phyloP scores from a whole-genome alignment of 768 basidiomycete species.

The Dacryopinax spathularia region DNA sequence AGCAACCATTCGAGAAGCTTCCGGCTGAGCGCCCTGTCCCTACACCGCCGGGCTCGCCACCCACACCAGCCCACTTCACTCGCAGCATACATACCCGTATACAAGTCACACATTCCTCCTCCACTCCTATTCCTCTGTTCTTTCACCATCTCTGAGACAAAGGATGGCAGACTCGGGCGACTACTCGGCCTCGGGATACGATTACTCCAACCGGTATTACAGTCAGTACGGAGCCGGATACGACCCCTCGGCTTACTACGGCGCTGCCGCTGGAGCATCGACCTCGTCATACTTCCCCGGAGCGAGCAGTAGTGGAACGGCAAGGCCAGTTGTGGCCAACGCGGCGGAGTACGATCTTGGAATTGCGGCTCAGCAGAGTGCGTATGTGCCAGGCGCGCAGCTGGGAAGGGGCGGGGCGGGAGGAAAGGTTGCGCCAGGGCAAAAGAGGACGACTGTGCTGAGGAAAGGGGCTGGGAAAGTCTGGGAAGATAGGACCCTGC shows the following conservation, averaged over 20 bases:
- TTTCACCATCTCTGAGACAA: not conserved
- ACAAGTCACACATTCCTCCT: not conserved
- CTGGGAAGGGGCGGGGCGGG: slow-evolving; percentile 75
- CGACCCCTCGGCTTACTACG: not conserved
- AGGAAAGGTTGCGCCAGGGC: slow-evolving; percentile 74
- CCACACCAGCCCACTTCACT: too few relatives aligned
- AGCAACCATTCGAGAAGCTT: too few relatives aligned
- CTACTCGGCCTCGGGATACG: not conserved
- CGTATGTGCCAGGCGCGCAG: slow-evolving; percentile 84
- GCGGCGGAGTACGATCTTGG: slow-evolving; percentile 89
- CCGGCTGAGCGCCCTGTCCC: too few relatives aligned
- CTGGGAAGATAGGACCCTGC: slow-evolving; percentile 94
- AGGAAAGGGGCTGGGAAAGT: slow-evolving; percentile 91
- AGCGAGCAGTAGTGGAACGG: slow-evolving; percentile 39
- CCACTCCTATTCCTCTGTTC: too few relatives aligned
- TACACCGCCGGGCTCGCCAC: too few relatives aligned
- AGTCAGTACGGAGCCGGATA: not conserved
- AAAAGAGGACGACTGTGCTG: slow-evolving; percentile 84
- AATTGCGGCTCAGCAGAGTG: slow-evolving; percentile 78
- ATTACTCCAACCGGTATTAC: not conserved
- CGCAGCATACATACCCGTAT: not conserved
- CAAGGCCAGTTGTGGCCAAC: slow-evolving; percentile 70
- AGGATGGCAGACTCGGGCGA: not conserved
- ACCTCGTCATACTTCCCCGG: not conserved
- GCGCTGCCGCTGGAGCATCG: not conserved